A percentile compares a stretch with the other conserved stretches of the same genome.
phyloP scores from a whole-genome alignment of 1,139 yeast genomes.

The Suhomyces choctaworum region DNA sequence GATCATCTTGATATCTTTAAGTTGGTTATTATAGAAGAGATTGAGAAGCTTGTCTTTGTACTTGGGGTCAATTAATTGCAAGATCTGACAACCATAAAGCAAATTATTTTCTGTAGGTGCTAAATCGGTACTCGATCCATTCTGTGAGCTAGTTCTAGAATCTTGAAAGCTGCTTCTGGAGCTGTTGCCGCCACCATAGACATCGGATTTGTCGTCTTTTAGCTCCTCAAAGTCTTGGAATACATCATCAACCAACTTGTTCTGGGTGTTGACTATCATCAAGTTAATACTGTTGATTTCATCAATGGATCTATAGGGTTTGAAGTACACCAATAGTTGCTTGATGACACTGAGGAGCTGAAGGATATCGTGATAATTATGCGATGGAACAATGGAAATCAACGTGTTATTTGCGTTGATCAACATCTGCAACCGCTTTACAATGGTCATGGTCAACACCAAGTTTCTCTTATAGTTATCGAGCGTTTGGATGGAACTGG shows the following conservation, averaged over 20 bases:
- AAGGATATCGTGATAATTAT: conserved; percentile 64
- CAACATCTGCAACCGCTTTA: conserved; percentile 85
- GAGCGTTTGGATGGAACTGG: conserved; percentile 71
- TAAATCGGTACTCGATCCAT: background rate
- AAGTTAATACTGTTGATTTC: conserved; percentile 74
- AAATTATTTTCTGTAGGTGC: conserved; percentile 19
- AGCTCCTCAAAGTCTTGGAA: conserved; percentile 68
- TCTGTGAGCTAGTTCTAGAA: background rate
- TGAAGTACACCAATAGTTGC: conserved; percentile 75
- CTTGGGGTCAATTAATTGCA: conserved; percentile 65
- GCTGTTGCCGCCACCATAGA: background rate
- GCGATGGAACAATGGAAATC: conserved; percentile 42
- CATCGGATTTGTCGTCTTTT: conserved; percentile 7
- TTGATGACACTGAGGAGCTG: conserved; percentile 74
- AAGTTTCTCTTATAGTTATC: conserved; percentile 83
- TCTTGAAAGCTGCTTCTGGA: conserved; percentile 8
- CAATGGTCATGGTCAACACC: conserved; percentile 78
- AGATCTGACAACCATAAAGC: conserved; percentile 65
- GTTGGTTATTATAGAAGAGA: conserved; percentile 73
- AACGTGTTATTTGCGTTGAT: conserved; percentile 75
- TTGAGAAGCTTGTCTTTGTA: conserved; percentile 62
- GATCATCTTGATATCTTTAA: conserved; percentile 72
- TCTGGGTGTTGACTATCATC: conserved; percentile 62
- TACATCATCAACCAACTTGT: conserved; percentile 67
- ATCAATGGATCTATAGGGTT: conserved; percentile 78